These are phyloP conservation scores for Cyclotella baltica DNA, from an alignment of 108 stramenopile species.

Conservation along the genomic window DNA sequence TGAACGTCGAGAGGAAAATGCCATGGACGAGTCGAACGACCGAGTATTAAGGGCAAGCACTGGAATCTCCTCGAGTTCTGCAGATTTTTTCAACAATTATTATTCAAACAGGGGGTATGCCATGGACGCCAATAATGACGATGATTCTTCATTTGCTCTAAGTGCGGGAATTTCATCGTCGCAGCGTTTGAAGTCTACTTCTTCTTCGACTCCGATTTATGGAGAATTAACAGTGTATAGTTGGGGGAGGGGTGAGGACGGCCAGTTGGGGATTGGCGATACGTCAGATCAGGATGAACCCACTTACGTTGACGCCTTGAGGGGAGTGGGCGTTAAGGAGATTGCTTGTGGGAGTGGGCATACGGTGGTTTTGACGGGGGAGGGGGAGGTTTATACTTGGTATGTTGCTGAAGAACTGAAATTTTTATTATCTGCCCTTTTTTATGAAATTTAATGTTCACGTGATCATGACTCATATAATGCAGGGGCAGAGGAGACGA, in stretches of 20 bases:
- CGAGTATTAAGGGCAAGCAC: background rate
- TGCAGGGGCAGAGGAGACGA: slow-evolving; percentile 76
- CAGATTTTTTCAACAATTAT: slow-evolving; percentile 9
- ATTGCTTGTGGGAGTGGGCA: slow-evolving; percentile 96
- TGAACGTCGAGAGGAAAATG: background rate
- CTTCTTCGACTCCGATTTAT: slow-evolving; percentile 1
- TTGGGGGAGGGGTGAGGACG: slow-evolving; percentile 94
- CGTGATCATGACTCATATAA: background rate
- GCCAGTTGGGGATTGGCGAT: slow-evolving; percentile 81
- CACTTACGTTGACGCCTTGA: slow-evolving; percentile 89
- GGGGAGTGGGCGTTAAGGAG: slow-evolving; percentile 89
- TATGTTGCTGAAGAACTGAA: slow-evolving; percentile 36
- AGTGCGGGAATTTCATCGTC: slow-evolving; percentile 4
- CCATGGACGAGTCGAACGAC: background rate
- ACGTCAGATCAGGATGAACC: slow-evolving; percentile 87
- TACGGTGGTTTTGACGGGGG: slow-evolving; percentile 91
- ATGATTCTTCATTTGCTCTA: background rate
- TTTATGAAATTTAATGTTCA: background rate
- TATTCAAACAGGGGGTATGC: slow-evolving; percentile 9
- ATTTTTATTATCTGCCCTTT: background rate
- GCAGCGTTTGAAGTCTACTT: background rate
- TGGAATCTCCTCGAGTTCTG: background rate
- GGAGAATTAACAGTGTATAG: slow-evolving; percentile 81
- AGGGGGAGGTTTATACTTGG: slow-evolving; percentile 97
- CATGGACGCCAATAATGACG: background rate